Evolutionary conservation across 345 rosid species (phyloP).

Genomic region (Litchi chinensis): DNA sequence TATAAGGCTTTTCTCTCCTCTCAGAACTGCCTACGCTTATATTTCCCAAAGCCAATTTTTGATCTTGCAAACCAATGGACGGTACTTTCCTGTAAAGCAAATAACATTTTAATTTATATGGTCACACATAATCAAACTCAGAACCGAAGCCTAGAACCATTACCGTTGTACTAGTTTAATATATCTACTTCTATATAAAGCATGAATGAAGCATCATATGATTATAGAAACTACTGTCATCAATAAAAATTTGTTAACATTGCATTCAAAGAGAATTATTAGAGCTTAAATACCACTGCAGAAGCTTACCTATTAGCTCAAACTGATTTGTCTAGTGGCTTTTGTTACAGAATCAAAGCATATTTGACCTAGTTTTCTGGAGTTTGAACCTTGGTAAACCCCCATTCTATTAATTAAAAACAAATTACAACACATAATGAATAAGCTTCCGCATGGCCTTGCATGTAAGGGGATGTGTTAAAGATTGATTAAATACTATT

Average conservation of each 20-base stretch:
- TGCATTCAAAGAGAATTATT: neutral
- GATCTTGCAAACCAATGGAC: slow-evolving; percentile 15
- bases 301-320: too few species aligned
- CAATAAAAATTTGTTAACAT: neutral
- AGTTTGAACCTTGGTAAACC: too few species aligned
- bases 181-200: neutral
- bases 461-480: neutral
- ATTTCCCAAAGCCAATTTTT: slow-evolving; percentile 11
- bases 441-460: neutral
- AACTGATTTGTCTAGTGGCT: too few species aligned
- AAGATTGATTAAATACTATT: too few species aligned
- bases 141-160: neutral
- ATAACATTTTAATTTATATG: neutral
- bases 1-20: slow-evolving; percentile 18
- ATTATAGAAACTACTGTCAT: neutral
- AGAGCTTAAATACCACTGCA: neutral
- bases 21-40: neutral
- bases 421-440: too few species aligned
- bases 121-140: neutral
- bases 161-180: neutral
- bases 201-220: neutral
- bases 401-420: too few species aligned
- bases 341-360: too few species aligned
- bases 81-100: slow-evolving; percentile 22
- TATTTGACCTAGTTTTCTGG: too few species aligned